phyloP scores from a whole-genome alignment of 2,329 filamentous ascomycete genomes.

The Aspergillus unguis region DNA sequence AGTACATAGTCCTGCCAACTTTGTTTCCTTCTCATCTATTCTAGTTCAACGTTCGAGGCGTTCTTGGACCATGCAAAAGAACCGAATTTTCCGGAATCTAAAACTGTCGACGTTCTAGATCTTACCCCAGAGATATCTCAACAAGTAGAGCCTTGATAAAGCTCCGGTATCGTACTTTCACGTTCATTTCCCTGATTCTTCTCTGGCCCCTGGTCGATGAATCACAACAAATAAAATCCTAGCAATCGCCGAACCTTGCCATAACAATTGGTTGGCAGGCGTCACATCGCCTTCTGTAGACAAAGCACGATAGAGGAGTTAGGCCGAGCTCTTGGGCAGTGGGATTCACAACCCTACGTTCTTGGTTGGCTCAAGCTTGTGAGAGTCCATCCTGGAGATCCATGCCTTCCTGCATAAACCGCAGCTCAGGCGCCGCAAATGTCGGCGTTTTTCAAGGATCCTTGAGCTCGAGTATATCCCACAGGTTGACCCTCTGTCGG shows the following conservation, averaged over 20 bases:
- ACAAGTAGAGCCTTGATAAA: slow-evolving; percentile 12
- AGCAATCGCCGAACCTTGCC: background rate
- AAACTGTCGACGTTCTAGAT: slow-evolving; percentile 16
- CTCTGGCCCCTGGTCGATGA: background rate
- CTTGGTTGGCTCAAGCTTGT: slow-evolving; percentile 7
- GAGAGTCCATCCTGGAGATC: slow-evolving; percentile 9
- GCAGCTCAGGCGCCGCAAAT: background rate
- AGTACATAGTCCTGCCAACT: slow-evolving; percentile 15
- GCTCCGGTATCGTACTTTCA: slow-evolving; percentile 4
- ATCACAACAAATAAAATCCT: slow-evolving; percentile 6
- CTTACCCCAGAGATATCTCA: slow-evolving; percentile 8
- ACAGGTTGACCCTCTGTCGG: background rate
- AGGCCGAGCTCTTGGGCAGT: background rate
- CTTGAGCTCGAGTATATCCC: background rate
- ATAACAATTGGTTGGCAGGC: slow-evolving; percentile 1
- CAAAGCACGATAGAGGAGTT: background rate
- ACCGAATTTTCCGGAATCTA: slow-evolving; percentile 9
- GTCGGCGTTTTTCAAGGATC: background rate
- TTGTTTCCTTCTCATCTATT: slow-evolving; percentile 12
- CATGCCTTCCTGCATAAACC: slow-evolving; percentile 1
- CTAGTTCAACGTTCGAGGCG: slow-evolving; percentile 10
- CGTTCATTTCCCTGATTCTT: background rate
- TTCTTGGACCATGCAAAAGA: slow-evolving; percentile 9
- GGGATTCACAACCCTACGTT: background rate
- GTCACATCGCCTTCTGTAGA: slow-evolving; percentile 6